These are phyloP conservation scores for Gracilaria gracilis DNA, from an alignment of 23 red algal genomes.

Conservation along the genomic window DNA sequence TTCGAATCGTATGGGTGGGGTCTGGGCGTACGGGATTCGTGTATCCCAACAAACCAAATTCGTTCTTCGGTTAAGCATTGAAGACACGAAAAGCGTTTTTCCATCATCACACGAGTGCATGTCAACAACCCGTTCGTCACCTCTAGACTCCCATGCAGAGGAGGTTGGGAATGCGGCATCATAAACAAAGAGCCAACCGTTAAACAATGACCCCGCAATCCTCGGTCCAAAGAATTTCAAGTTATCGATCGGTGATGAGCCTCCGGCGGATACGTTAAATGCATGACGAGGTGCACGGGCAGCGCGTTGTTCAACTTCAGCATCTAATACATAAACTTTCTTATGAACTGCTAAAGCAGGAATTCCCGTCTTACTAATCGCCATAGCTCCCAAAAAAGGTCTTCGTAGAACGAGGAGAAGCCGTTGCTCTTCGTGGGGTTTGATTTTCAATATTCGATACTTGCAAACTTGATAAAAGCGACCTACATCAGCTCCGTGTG, in stretches of 20 bases:
- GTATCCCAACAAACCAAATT: constrained; percentile 42
- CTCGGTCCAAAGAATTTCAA: constrained; percentile 14
- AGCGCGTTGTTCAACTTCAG: neutral
- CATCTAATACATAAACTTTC: neutral
- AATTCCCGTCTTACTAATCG: neutral
- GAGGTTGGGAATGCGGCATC: neutral
- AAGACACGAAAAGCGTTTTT: constrained; percentile 2
- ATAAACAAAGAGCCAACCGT: constrained; percentile 10
- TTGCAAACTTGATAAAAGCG: constrained; percentile 26
- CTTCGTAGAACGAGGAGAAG: neutral
- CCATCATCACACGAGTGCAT: constrained; percentile 16
- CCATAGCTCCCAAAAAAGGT: neutral
- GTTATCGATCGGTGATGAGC: constrained; percentile 2
- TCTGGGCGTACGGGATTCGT: constrained; percentile 3
- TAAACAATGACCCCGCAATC: constrained; percentile 15
- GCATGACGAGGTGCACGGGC: neutral
- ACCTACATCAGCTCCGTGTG: neutral
- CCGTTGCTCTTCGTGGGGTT: neutral
- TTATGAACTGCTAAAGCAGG: constrained; percentile 10
- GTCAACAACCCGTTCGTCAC: constrained; percentile 1
- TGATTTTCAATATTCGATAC: neutral
- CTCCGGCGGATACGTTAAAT: neutral
- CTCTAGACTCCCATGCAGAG: neutral
- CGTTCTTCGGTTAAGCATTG: constrained; percentile 7
- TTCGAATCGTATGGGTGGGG: constrained; percentile 16